Conservation (phyloP, 2,329 filamentous ascomycete species). For the Neoscytalidium dimidiatum region DNA sequence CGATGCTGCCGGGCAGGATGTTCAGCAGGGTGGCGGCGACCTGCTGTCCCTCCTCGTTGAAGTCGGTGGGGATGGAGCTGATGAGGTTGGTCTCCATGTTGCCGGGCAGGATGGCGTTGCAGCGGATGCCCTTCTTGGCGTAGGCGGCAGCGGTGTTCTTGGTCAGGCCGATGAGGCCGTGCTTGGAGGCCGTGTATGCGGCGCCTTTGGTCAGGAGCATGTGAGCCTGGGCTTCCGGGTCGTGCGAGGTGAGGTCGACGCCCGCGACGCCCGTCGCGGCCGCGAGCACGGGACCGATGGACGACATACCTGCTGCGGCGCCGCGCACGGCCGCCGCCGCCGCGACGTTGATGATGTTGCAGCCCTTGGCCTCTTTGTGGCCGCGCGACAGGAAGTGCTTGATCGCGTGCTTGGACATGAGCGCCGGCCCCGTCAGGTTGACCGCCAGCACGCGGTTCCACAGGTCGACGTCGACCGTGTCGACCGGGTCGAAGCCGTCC, state of each 20-base stretch:
- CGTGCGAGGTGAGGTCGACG: slow-evolving; percentile 24
- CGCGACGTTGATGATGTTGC: slow-evolving; percentile 55
- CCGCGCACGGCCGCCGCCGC: background rate
- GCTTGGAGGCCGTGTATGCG: slow-evolving; percentile 50
- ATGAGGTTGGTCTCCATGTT: slow-evolving; percentile 48
- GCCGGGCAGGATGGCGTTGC: slow-evolving; percentile 49
- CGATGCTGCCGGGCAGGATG: slow-evolving; percentile 24
- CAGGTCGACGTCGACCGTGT: slow-evolving; percentile 44
- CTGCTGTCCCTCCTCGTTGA: slow-evolving; percentile 31
- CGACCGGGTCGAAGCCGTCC: slow-evolving; percentile 58
- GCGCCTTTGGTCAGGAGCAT: slow-evolving; percentile 34
- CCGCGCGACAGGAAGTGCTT: slow-evolving; percentile 49
- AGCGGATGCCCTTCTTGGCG: slow-evolving; percentile 47
- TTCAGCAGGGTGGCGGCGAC: slow-evolving; percentile 22
- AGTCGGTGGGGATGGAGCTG: slow-evolving; percentile 41
- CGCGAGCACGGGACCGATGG: slow-evolving; percentile 17
- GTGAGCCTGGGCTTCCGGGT: background rate
- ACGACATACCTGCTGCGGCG: slow-evolving; percentile 11
- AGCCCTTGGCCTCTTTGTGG: slow-evolving; percentile 32
- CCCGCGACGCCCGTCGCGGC: slow-evolving; percentile 1
- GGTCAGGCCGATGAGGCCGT: slow-evolving; percentile 48
- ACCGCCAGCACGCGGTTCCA: slow-evolving; percentile 59
- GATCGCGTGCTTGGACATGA: slow-evolving; percentile 55
- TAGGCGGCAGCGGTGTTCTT: slow-evolving; percentile 52
- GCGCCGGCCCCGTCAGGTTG: slow-evolving; percentile 59